Conservation (phyloP, 305 asterid genomes). For the Petunia hybrid region DNA sequence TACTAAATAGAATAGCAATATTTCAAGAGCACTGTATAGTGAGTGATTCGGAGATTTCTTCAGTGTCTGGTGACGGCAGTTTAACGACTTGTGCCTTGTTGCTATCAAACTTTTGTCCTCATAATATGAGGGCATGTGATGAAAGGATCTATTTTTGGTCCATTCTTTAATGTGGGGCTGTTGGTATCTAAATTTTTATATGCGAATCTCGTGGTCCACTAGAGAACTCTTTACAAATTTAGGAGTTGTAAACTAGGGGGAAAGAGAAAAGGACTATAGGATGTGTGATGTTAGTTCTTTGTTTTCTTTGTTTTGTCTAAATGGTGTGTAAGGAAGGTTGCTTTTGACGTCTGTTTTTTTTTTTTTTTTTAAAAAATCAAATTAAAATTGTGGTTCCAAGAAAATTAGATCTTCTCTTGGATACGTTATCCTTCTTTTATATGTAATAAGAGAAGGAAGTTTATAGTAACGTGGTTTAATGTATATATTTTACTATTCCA, state of each 20-base stretch:
- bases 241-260: background rate
- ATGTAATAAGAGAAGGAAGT: too few species aligned
- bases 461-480: too few species aligned
- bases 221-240: background rate
- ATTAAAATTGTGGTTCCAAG: too few species aligned
- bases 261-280: background rate
- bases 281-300: background rate
- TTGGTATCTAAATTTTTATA: constrained; percentile 15
- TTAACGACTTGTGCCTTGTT: background rate
- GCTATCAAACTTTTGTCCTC: background rate
- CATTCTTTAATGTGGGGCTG: background rate
- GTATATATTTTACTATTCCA: too few species aligned
- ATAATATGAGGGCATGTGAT: background rate
- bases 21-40: constrained; percentile 18
- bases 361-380: too few species aligned
- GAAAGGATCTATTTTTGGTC: background rate
- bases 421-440: too few species aligned
- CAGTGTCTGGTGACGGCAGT: background rate
- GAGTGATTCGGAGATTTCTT: background rate
- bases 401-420: too few species aligned
- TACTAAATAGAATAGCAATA: background rate
- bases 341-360: too few species aligned
- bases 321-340: too few species aligned
- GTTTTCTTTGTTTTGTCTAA: too few species aligned
- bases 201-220: background rate